Evolutionary conservation across 129 eudicot genomes (phyloP), one percentile per base, ranked within the genome.

Genomic region (Helianthus annuus): DNA sequence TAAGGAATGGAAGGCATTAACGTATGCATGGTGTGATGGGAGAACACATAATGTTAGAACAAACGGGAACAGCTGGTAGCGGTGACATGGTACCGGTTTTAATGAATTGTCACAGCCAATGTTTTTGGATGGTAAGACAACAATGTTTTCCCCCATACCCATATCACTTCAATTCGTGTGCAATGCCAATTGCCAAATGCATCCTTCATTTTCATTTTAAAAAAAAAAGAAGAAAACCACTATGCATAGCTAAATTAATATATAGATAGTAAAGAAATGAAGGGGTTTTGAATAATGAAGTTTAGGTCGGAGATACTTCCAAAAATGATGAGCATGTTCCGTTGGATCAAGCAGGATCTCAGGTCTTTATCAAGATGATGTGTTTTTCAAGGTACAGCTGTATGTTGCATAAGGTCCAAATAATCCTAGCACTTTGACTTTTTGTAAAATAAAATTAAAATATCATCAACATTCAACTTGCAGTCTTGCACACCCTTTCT

Each of bases 331-430:
- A 67, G 84, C 86, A 80, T 85, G 90, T 83, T 82, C 83, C 71
- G 61, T 66, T 88, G 80, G 91, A 85, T 88, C 88, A 83, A 80
- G 85, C 87, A 88, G 86, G 83, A 88, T 82, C 84, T 82, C 68
- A 55, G 80, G 83, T 72, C 78, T 80, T 82, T 64, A 81, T 76
- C 81, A 76, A 68, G 75, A 64, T 69, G 81, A 76, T 70, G 81
- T 77, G 66, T 61, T 69, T 77, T 69, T 71, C 65, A 77, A 77
- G 76, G 64, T 63, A 69, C 76, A 53, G 10, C 2, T 62, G n/a
- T 49, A 16, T 0, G 24, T 19, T 60, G 57, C 76, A 51, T 49
- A 11, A 2, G 10, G 13, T 60, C 7, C 70, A 68, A 17, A 11
- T 45, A 44, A 15, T 27, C 12, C 66, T 16, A 36, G n/a, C 69